Percentiles rank a stretch among this genome's conserved stretches.
Conservation (phyloP, 768 basidiomycete species). For the Saitozyma sp. region DNA sequence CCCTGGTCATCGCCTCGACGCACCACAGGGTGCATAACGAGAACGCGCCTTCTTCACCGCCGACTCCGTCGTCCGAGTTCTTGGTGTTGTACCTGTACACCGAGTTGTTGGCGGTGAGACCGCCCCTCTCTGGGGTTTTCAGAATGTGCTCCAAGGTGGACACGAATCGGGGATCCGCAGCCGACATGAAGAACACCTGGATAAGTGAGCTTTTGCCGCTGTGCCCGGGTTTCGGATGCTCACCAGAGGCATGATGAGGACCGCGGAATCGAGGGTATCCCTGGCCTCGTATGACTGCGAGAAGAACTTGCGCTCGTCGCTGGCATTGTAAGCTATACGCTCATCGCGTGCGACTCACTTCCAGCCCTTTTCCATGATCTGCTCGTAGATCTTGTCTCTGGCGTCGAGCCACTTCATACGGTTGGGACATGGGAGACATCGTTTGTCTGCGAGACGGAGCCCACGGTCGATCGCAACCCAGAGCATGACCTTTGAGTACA, state of each 20-base stretch:
- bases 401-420: conserved; percentile 66
- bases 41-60: conserved; percentile 91
- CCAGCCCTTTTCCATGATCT: conserved; percentile 88
- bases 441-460: conserved; percentile 89
- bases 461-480: conserved; percentile 97
- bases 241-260: conserved; percentile 69
- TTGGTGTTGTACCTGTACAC: conserved; percentile 80
- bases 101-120: conserved; percentile 76
- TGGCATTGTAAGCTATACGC: conserved; percentile 1
- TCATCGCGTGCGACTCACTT: conserved; percentile 54
- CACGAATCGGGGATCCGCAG: conserved; percentile 78
- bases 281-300: conserved; percentile 89
- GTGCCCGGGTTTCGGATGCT: too few species aligned
- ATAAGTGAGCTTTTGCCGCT: too few species aligned
- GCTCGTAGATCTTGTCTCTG: conserved; percentile 84
- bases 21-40: conserved; percentile 69
- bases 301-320: conserved; percentile 60
- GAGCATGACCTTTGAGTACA: conserved; percentile 93
- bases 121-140: conserved; percentile 83
- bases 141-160: conserved; percentile 79
- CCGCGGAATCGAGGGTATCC: conserved; percentile 71
- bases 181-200: conserved; percentile 49
- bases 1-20: conserved; percentile 83
- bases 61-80: conserved; percentile 88
- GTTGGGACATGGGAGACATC: conserved; percentile 69